phyloP scores from a whole-genome alignment of 768 basidiomycete genomes.

The Kwoniella sp. region DNA sequence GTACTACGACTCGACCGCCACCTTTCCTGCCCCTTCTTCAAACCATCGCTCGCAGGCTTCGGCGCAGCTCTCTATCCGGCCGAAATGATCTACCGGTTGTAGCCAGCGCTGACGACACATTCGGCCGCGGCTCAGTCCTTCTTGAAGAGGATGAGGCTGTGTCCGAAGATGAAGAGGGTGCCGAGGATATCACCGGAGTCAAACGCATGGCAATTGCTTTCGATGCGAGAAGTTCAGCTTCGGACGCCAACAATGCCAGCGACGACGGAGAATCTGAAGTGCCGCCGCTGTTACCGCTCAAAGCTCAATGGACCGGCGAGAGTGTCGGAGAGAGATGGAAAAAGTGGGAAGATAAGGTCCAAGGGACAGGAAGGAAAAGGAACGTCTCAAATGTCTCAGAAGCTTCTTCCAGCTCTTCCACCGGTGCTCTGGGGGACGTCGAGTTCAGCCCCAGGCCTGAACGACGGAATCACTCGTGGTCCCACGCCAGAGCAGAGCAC shows the following conservation, averaged over 20 bases:
- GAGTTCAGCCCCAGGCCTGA: slow-evolving; percentile 27
- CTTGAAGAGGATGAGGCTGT: slow-evolving; percentile 41
- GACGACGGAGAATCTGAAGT: slow-evolving; percentile 22
- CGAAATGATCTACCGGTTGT: slow-evolving; percentile 19
- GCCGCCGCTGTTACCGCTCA: neutral
- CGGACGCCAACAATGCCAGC: slow-evolving; percentile 30
- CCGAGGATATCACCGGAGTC: slow-evolving; percentile 29
- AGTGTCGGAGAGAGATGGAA: slow-evolving; percentile 30
- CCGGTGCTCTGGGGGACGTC: slow-evolving; percentile 33
- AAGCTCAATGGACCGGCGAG: slow-evolving; percentile 41
- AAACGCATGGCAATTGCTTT: slow-evolving; percentile 38
- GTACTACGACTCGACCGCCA: slow-evolving; percentile 29
- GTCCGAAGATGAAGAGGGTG: slow-evolving; percentile 21
- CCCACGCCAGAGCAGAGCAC: neutral
- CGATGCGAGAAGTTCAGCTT: slow-evolving; percentile 30
- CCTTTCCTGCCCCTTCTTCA: slow-evolving; percentile 46
- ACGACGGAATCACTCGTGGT: neutral
- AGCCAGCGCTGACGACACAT: slow-evolving; percentile 16
- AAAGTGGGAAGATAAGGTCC: slow-evolving; percentile 24
- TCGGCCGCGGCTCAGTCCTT: slow-evolving; percentile 26
- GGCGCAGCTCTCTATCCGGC: slow-evolving; percentile 37
- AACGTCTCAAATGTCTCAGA: slow-evolving; percentile 15
- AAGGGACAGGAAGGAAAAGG: slow-evolving; percentile 14
- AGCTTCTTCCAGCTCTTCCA: slow-evolving; percentile 5
- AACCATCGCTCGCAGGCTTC: slow-evolving; percentile 42